phyloP scores from a whole-genome alignment of 495 filamentous ascomycete genomes.

The Evansstolkia leycettana region DNA sequence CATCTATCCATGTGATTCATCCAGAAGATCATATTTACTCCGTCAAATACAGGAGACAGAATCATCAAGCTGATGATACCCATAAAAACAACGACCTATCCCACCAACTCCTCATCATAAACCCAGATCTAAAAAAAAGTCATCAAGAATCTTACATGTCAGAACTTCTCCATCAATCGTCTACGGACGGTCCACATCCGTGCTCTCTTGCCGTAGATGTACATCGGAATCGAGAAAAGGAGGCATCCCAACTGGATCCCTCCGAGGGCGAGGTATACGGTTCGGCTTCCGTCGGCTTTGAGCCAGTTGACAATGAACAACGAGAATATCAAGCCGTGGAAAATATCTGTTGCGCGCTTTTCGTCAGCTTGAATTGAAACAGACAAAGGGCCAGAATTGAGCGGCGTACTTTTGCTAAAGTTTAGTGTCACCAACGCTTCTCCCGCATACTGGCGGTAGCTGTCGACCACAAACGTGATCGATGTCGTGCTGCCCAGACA shows the following conservation, averaged over 20 bases:
- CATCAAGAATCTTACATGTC: no score
- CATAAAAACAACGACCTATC: no score
- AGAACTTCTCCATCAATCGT: slow-evolving; percentile 85
- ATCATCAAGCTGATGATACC: no score
- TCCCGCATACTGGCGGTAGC: slow-evolving; percentile 86
- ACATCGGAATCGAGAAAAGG: slow-evolving; percentile 78
- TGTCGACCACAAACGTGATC: slow-evolving; percentile 91
- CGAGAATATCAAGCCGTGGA: slow-evolving; percentile 83
- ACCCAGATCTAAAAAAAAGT: no score
- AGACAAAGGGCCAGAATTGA: no score
- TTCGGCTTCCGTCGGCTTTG: slow-evolving; percentile 57
- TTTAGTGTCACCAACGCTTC: slow-evolving; percentile 93
- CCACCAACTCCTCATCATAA: no score
- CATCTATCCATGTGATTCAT: no score
- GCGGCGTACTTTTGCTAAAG: slow-evolving; percentile 69
- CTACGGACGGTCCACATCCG: slow-evolving; percentile 94
- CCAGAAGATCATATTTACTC: no score
- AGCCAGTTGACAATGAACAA: slow-evolving; percentile 88
- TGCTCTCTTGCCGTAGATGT: slow-evolving; percentile 85
- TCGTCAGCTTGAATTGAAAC: no score
- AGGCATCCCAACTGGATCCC: slow-evolving; percentile 72
- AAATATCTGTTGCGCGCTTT: slow-evolving; percentile 60
- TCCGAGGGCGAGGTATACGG: slow-evolving; percentile 73
- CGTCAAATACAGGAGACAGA: no score
- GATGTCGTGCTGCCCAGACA: slow-evolving; percentile 84